phyloP scores from a whole-genome alignment of 306 rosid genomes.

The Quercus alba region DNA sequence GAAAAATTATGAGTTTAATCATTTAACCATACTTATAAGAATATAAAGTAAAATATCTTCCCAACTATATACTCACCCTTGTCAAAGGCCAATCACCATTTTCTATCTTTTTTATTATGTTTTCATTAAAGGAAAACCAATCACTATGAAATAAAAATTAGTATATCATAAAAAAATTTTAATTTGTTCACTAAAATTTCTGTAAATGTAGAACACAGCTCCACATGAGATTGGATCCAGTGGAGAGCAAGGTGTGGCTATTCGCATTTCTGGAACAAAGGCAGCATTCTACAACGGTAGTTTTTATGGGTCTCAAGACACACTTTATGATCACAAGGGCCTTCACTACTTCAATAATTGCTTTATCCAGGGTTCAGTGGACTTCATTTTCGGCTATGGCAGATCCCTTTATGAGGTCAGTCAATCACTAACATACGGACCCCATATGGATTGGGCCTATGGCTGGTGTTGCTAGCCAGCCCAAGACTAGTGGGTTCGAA shows the following conservation, averaged over 20 bases:
- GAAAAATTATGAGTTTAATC: no score
- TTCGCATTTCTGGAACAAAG: conserved; percentile 61
- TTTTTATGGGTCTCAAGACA: conserved; percentile 68
- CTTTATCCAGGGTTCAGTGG: conserved; percentile 69
- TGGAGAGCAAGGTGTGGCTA: conserved; percentile 63
- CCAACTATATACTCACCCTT: no score
- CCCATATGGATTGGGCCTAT: background rate
- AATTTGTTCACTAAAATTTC: background rate
- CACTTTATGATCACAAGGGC: conserved; percentile 70
- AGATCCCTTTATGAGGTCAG: conserved; percentile 65
- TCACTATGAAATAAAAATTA: no score
- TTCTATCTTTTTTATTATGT: background rate
- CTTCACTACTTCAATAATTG: conserved; percentile 70
- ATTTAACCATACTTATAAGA: no score
- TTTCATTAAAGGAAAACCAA: no score
- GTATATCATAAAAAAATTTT: no score
- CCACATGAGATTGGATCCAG: conserved; percentile 33
- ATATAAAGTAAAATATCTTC: no score
- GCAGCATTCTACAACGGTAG: conserved; percentile 65
- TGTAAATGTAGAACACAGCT: conserved; percentile 53
- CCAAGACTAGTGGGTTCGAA: no score
- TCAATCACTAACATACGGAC: background rate
- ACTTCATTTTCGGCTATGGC: conserved; percentile 70
- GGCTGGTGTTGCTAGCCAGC: background rate
- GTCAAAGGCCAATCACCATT: background rate